A percentile compares a stretch with the other conserved stretches of the same genome.
These are phyloP conservation scores for sweet orange (Citrus sinensis) DNA, from an alignment of 345 rosid species.

Conservation along the genomic window DNA sequence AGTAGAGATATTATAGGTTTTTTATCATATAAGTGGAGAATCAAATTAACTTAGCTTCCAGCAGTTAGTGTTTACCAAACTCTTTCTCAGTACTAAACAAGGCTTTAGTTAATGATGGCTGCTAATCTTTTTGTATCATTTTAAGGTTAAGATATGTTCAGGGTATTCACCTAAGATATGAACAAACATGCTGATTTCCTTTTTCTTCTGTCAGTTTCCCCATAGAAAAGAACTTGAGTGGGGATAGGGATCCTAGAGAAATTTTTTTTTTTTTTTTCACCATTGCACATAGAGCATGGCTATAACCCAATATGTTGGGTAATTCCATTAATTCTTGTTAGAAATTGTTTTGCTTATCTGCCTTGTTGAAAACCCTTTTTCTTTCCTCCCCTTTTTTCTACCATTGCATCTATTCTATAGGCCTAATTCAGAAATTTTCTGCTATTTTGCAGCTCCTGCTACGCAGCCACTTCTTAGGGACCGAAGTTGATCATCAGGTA, in stretches of 20 bases:
- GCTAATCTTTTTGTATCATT: background rate
- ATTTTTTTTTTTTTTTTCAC: background rate
- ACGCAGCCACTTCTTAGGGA: constrained; percentile 30
- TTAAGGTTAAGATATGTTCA: background rate
- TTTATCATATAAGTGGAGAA: too few relatives aligned
- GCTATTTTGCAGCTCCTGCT: constrained; percentile 26
- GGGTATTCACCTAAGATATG: background rate
- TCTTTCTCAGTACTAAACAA: too few relatives aligned
- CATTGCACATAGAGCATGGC: background rate
- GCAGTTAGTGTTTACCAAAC: too few relatives aligned
- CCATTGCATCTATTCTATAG: background rate
- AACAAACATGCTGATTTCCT: background rate
- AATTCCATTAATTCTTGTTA: background rate
- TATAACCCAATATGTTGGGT: background rate
- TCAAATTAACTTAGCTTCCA: too few relatives aligned
- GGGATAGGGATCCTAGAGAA: background rate
- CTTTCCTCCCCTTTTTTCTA: background rate
- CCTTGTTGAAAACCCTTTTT: background rate
- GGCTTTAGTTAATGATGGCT: background rate
- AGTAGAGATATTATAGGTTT: too few relatives aligned
- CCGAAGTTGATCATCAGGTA: constrained; percentile 18
- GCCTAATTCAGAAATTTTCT: background rate
- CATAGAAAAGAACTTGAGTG: background rate
- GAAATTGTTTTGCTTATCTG: background rate
- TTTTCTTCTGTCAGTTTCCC: background rate